These are phyloP conservation scores for Echinochloa phyllopogon DNA, from an alignment of 176 grass and related monocot genomes.

Conservation along the genomic window DNA sequence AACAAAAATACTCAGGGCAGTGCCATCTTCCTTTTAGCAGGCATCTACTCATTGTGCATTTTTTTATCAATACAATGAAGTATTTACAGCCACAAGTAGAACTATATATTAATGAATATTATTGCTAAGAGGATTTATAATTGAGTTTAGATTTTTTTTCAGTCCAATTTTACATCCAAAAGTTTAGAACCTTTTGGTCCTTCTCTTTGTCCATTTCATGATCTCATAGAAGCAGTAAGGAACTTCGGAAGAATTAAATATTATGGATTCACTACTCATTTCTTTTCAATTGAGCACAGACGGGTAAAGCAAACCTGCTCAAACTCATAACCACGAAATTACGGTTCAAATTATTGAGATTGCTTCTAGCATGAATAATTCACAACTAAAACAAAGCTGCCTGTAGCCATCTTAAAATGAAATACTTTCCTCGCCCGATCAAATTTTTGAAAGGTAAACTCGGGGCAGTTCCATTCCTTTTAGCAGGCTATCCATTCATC, in stretches of 20 bases:
- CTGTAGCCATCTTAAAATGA: slow-evolving; percentile 2
- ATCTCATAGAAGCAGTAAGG: background rate
- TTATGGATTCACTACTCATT: background rate
- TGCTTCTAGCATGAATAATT: background rate
- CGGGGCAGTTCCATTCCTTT: background rate
- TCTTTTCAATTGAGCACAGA: background rate
- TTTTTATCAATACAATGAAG: background rate
- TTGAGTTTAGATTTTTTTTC: slow-evolving; percentile 20
- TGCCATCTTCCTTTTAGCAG: background rate
- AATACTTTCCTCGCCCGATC: background rate
- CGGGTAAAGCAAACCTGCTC: background rate
- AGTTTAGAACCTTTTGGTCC: background rate
- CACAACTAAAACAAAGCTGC: background rate
- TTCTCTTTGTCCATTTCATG: background rate
- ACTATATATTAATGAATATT: slow-evolving; percentile 2
- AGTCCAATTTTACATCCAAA: slow-evolving; percentile 25
- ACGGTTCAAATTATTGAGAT: background rate
- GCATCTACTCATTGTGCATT: background rate
- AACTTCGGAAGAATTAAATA: background rate
- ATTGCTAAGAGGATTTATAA: background rate
- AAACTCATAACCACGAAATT: background rate
- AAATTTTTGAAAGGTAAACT: slow-evolving; percentile 20
- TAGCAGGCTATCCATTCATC: background rate
- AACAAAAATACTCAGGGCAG: background rate
- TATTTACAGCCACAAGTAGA: background rate